Evolutionary conservation across 352 stramenopile genomes (phyloP), one percentile per base, ranked within the genome.

Genomic region (Albugo candida): DNA sequence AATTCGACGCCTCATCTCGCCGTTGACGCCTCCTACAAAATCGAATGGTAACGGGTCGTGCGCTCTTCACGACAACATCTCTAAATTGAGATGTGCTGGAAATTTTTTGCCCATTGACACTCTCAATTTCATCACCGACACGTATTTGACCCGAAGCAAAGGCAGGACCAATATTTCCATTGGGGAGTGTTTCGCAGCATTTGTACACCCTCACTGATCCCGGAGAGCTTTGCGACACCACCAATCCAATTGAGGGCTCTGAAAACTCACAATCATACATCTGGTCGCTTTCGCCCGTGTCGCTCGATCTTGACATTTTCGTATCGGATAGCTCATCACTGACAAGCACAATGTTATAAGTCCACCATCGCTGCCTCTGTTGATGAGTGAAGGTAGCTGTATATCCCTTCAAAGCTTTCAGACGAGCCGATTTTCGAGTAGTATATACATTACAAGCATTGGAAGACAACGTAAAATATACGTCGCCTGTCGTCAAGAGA

Each of bases 331-430:
- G 56, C 48, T 91, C 78, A 35, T 91, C 78, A 16, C 78, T 72
- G 4, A 91, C 65, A 45, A 91, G 85, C 14, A 82, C 60, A 18
- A 86, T 69, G 49, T 87, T 69, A 11, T 66, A 64, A n/a, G 78
- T 56, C 78, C 75, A 91, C 78, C 78, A 91, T 36, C 35, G 67
- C 19, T 87, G 75, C 13, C 60, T 65, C 46, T 91, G 75, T 56
- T 91, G 78, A 35, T 83, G 62, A 35, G 76, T 88, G 44, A 91
- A 87, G 17, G 75, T 82, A 10, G 78, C 73, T 0, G 75, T 83
- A 54, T 85, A 91, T 0, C 78, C 78, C n/a, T 67, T 55, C 44
- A 88, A 85, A 1, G 73, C 61, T 45, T 72, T 71, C 5, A 91
- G 54, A 0, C 76, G 70, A 39, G 73, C 76, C 8, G 64, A 83